A percentile compares a stretch with the other conserved stretches of the same genome.
Evolutionary conservation across 164 flowering plant species (phyloP).

Genomic region (Vitis rotundifolia): DNA sequence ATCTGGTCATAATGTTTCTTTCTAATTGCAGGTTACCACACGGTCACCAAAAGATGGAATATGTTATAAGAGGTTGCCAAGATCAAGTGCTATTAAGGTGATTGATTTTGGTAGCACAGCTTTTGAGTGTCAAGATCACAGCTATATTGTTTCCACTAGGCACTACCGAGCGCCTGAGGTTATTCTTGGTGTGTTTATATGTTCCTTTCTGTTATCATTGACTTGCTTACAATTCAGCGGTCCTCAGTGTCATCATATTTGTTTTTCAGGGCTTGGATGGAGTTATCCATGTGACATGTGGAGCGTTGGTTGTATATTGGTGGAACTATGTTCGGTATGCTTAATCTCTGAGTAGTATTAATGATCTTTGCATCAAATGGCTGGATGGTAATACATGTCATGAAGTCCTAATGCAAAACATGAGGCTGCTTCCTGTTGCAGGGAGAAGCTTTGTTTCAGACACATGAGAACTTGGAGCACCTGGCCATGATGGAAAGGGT

Average conservation of each 20-base stretch:
- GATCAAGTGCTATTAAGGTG: conserved; percentile 79
- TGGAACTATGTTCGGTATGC: conserved; percentile 74
- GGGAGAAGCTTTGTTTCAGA: conserved; percentile 87
- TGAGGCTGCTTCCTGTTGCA: conserved; percentile 14
- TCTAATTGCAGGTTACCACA: conserved; percentile 16
- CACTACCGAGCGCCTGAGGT: conserved; percentile 93
- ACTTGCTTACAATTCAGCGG: not conserved
- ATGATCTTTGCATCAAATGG: too few species aligned
- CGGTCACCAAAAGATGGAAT: conserved; percentile 21
- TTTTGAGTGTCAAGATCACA: conserved; percentile 65
- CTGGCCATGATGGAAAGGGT: conserved; percentile 88
- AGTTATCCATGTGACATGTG: conserved; percentile 81
- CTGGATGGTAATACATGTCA: too few species aligned
- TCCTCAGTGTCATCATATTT: not conserved
- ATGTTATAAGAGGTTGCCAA: conserved; percentile 44
- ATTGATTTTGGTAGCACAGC: conserved; percentile 94
- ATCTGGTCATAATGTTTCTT: not conserved
- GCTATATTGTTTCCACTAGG: conserved; percentile 74
- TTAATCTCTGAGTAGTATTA: too few species aligned
- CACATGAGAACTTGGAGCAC: conserved; percentile 77
- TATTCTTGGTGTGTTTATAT: conserved; percentile 55
- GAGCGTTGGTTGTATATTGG: conserved; percentile 83
- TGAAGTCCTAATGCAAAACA: too few species aligned
- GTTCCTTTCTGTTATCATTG: not conserved
- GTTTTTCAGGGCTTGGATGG: conserved; percentile 74